These are phyloP conservation scores for Paracamarosporium sp. DNA, from an alignment of 2,329 filamentous ascomycete species.

Conservation along the genomic window DNA sequence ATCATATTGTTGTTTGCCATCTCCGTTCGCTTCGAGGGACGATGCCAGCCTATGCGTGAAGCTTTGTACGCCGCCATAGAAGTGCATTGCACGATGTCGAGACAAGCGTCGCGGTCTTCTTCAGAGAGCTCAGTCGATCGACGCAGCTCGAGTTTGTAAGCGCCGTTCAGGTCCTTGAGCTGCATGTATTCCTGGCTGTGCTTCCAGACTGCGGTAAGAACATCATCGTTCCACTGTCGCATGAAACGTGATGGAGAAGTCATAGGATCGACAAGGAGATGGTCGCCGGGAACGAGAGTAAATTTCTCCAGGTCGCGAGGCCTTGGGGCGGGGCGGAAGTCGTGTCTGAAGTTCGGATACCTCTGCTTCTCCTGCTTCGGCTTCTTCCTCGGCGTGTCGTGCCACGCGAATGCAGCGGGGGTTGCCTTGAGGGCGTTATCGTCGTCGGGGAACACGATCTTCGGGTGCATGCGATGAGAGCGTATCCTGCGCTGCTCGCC, in stretches of 20 bases:
- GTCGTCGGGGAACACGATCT: not conserved
- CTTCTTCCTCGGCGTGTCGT: not conserved
- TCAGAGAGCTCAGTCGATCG: conserved; percentile 39
- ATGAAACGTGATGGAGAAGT: not conserved
- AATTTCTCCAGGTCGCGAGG: not conserved
- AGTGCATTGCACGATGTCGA: conserved; percentile 66
- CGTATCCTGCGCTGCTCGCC: not conserved
- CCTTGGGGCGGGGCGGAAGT: not conserved
- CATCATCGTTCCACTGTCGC: conserved; percentile 4
- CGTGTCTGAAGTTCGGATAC: not conserved
- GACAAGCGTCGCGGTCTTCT: conserved; percentile 57
- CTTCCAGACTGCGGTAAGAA: conserved; percentile 2
- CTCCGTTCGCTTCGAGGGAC: conserved; percentile 66
- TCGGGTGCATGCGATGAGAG: not conserved
- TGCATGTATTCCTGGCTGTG: not conserved
- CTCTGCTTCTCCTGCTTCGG: not conserved
- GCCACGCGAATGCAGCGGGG: not conserved
- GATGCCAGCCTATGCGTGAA: conserved; percentile 70
- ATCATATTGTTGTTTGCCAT: conserved; percentile 72
- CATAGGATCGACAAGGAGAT: not conserved
- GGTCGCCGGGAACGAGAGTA: not conserved
- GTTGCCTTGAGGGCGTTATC: not conserved
- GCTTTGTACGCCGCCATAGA: conserved; percentile 69
- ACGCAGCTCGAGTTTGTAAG: conserved; percentile 24
- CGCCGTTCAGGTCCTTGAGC: not conserved